phyloP scores from a whole-genome alignment of 768 basidiomycete genomes.

The Suillus clintonianus region DNA sequence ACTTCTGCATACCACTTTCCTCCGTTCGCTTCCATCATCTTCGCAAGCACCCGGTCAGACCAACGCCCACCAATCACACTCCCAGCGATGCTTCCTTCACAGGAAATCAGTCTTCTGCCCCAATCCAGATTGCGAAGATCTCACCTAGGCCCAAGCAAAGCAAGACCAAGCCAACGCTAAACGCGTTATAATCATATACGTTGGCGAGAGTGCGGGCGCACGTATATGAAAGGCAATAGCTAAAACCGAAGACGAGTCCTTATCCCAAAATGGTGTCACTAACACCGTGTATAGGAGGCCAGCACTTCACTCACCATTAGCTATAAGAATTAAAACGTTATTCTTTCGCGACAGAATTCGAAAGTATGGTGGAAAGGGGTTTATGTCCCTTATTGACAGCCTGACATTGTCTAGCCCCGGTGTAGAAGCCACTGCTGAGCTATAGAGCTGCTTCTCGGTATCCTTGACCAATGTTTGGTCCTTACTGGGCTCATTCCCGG shows the following conservation, averaged over 20 bases:
- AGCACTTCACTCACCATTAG: constrained; percentile 18
- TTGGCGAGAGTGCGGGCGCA: constrained; percentile 66
- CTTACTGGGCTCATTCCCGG: constrained; percentile 7
- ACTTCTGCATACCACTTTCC: constrained; percentile 70
- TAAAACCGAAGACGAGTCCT: constrained; percentile 74
- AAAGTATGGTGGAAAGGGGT: constrained; percentile 66
- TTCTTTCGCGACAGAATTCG: constrained; percentile 60
- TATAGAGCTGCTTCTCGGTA: constrained; percentile 15
- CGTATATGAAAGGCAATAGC: constrained; percentile 73
- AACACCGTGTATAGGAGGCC: background rate
- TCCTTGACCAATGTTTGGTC: constrained; percentile 14
- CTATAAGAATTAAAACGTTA: constrained; percentile 62
- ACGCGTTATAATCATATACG: constrained; percentile 64
- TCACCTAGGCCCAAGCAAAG: constrained; percentile 72
- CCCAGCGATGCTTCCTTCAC: constrained; percentile 49
- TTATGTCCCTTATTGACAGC: constrained; percentile 70
- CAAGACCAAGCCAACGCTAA: constrained; percentile 75
- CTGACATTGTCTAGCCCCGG: constrained; percentile 39
- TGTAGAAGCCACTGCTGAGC: constrained; percentile 11
- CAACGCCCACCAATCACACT: constrained; percentile 62
- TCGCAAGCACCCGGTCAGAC: constrained; percentile 50
- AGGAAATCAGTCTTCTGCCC: background rate
- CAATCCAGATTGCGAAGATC: constrained; percentile 13
- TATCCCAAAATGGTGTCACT: constrained; percentile 11
- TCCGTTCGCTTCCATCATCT: constrained; percentile 44